Base-by-base conservation (phyloP, 2,329 filamentous ascomycete genomes). In the Penicillium palitans region DNA sequence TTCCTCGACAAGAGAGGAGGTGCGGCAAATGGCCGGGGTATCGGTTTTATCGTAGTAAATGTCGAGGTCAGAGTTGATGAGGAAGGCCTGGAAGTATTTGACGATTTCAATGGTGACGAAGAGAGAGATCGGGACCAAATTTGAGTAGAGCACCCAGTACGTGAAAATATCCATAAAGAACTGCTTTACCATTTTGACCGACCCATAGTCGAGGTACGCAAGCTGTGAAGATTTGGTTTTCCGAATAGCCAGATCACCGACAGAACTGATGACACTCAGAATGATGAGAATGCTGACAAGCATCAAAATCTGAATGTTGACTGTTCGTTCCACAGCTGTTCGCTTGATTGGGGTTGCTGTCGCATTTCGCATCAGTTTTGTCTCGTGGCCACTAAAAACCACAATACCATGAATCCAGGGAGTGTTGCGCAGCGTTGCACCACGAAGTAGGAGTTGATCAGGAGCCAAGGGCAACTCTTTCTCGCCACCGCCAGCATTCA, bases 81-180 rank as follows among this genome's bases (percentile, higher is more conserved):
- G 85, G 68, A 95, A 95, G n/a, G 91, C 95, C 66, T 96, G 93
- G 81, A 90, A 96, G 73, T 98, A 97, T 76, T 99, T 99, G 79
- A 99, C 93, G 65, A 99, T 84, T 77, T 99, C 95, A 52, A 99
- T 87, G 0, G 95, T 99, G 62, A 99, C 95, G 74, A 99, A 99
- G 4, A 99, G 87, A 31, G 93, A 98, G 69, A 99, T 97, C 35
- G 95, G 95, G 47, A 99, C 95, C 68, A 99, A 79, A 53, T 96
- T 93, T 3, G 93, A 98, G 77, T 97, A 99, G 37, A 99, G 78
- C 33, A 99, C 93, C 93, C 95, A 99, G 75, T 98, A 98, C 2
- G 96, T 99, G 70, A 97, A 90, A 72, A 99, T 90, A 76, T 99
- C 95, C 68, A 89, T 88, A 75, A 96, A 90, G 74, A 99, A 97